Evolutionary conservation across 305 asterid species (phyloP).

Genomic region (Rubia balearica): DNA sequence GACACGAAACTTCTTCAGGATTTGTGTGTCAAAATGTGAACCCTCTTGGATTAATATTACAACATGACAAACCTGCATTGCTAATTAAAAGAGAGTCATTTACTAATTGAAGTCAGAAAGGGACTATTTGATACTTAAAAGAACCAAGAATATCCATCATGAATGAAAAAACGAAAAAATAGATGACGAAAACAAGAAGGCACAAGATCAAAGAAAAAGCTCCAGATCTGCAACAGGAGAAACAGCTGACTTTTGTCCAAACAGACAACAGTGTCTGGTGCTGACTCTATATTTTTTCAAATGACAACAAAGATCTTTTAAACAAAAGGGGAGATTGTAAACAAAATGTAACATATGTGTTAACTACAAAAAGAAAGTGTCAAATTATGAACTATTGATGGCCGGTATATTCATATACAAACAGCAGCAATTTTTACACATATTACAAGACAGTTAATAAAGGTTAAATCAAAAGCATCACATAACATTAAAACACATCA

Average conservation of each 20-base stretch:
- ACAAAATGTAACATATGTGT: not conserved
- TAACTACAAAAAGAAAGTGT: not conserved
- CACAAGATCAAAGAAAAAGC: not conserved
- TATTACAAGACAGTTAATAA: not conserved
- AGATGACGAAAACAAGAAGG: not conserved
- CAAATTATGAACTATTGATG: not conserved
- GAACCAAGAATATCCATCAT: slow-evolving; percentile 3
- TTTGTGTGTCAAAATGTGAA: slow-evolving; percentile 66
- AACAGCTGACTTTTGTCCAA: not conserved
- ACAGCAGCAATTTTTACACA: not conserved
- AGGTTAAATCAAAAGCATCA: not conserved
- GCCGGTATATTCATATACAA: not conserved
- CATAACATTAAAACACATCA: not conserved
- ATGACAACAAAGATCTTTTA: not conserved
- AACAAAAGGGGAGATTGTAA: not conserved
- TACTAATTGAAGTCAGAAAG: slow-evolving; percentile 17
- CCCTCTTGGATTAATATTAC: slow-evolving; percentile 79
- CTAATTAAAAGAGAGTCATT: slow-evolving; percentile 52
- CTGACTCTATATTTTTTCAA: not conserved
- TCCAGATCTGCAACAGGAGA: not conserved
- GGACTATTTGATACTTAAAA: not conserved
- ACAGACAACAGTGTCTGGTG: not conserved
- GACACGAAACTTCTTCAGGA: slow-evolving; percentile 60
- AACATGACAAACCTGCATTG: slow-evolving; percentile 93
- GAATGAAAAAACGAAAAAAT: not conserved